Evolutionary conservation across 495 filamentous ascomycete genomes (phyloP).

Genomic region (Hapsidospora chrysogenum): DNA sequence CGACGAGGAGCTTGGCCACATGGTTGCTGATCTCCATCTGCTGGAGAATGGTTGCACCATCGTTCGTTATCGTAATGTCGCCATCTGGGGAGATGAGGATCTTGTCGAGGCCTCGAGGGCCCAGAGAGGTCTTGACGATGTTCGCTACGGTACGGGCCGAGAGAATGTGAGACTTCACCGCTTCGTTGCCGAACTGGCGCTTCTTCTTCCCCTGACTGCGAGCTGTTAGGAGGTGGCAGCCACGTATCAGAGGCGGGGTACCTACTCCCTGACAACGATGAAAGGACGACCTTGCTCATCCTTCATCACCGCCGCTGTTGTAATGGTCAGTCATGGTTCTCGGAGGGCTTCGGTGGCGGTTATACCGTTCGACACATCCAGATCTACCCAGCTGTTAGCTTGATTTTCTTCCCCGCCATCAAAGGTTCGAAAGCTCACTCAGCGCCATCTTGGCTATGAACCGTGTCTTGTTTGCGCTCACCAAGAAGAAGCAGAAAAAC

Average conservation of each 20-base stretch:
- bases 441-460: constrained; percentile 24
- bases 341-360: too few relatives aligned
- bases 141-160: constrained; percentile 89
- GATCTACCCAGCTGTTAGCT: constrained; percentile 21
- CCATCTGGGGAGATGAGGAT: constrained; percentile 98
- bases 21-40: constrained; percentile 99
- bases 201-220: constrained; percentile 95
- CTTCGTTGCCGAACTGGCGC: constrained; percentile 88
- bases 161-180: constrained; percentile 94
- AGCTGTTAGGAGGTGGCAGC: constrained; percentile 2
- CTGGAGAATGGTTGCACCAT: constrained; percentile 89
- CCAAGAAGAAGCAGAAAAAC: too few relatives aligned
- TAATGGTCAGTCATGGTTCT: too few relatives aligned
- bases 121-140: constrained; percentile 94
- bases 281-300: constrained; percentile 96
- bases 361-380: constrained; percentile 34
- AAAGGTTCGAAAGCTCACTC: constrained; percentile 15
- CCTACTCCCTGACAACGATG: constrained; percentile 96
- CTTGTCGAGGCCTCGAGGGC: constrained; percentile 93
- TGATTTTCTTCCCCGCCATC: background rate
- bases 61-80: constrained; percentile 98
- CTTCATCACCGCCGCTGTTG: constrained; percentile 40
- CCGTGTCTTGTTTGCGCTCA: background rate
- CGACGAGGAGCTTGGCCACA: constrained; percentile 89
- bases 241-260: constrained; percentile 9